Base-by-base conservation (phyloP, 163 green algal species). In the Picocystis sp. region DNA sequence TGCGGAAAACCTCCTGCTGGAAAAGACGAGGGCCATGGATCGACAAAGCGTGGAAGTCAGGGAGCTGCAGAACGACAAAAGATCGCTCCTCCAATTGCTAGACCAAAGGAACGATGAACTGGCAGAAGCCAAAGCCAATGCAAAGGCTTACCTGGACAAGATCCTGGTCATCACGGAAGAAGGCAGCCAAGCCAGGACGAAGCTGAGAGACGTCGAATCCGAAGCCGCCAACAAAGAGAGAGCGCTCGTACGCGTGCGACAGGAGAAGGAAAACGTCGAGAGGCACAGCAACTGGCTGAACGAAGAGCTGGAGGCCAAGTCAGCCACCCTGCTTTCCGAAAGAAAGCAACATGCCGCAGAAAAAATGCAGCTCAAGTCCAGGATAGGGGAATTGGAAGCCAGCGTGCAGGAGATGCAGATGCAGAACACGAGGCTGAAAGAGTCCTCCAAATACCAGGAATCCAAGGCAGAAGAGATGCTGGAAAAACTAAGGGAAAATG, bases 251-350 rank as follows among this genome's bases (percentile, higher is more conserved):
- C 47, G 63, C 47, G 22, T 75, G 42, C 47, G 66, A 38, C 73
- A 83, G 63, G 66, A 83, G 62, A 76, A 77, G 50, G 74, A 75
- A 49, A 62, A 77, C 21, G 44, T 80, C 50, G 61, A 80, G 58
- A 62, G 70, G 56, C 63, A 63, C 56, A 76, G 67, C 25, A 46
- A 59, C 1, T 84, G 76, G 76, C 59, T 84, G 33, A 61, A 62
- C 3, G 71, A 77, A 13, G 70, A 79, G 56, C 35, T 81, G 25
- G 58, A 59, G 15, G 57, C 51, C 45, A 84, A 84, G 64, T 46
- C 34, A 3, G 48, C 64, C 19, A 56, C 45, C n/a, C 52, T 73
- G 51, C 24, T 65, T 3, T 46, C 54, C 21, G 64, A 73, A 22
- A 38, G 65, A 22, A 35, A 43, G 8, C 45, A 25, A n/a, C 29